Percentiles rank a stretch among this genome's conserved stretches.
phyloP scores from a whole-genome alignment of 2,329 filamentous ascomycete species.

The Neophaeococcomyces mojaviensis region DNA sequence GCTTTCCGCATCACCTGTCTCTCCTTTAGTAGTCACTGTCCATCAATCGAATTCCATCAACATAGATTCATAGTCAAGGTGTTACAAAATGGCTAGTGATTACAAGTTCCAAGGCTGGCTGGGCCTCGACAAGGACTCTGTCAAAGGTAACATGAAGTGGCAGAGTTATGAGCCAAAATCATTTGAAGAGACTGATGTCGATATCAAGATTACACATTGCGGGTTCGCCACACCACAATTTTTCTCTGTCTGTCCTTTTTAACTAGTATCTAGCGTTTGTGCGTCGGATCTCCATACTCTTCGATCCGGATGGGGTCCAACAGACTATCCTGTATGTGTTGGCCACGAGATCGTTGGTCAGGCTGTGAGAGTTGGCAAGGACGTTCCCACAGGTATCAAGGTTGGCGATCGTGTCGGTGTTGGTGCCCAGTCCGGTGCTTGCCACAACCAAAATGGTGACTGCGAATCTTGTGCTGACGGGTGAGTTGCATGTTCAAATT shows the following conservation, averaged over 20 bases:
- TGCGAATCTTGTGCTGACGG: conserved; percentile 48
- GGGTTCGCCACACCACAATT: conserved; percentile 22
- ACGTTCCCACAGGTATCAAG: conserved; percentile 37
- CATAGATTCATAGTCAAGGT: background rate
- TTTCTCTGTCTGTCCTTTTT: conserved; percentile 49
- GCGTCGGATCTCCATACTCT: conserved; percentile 47
- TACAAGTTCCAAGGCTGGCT: conserved; percentile 52
- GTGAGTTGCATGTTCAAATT: conserved; percentile 16
- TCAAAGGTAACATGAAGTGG: conserved; percentile 37
- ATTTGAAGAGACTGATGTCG: conserved; percentile 54
- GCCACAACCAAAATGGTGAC: conserved; percentile 36
- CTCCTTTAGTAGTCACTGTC: too few relatives aligned
- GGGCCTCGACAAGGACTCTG: conserved; percentile 41
- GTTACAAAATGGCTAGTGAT: conserved; percentile 1
- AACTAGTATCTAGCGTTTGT: conserved; percentile 44
- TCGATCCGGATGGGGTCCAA: conserved; percentile 22
- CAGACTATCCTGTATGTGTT: conserved; percentile 44
- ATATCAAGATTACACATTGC: conserved; percentile 59
- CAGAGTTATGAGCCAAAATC: conserved; percentile 32
- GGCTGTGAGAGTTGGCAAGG: conserved; percentile 46
- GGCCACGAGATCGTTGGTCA: conserved; percentile 60
- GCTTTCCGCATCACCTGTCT: too few relatives aligned
- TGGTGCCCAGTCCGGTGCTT: conserved; percentile 53
- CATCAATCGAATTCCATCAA: too few relatives aligned
- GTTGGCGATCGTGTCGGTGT: conserved; percentile 58